phyloP scores from a whole-genome alignment of 257 asterid genomes.

The Nicotiana obtusifolia region DNA sequence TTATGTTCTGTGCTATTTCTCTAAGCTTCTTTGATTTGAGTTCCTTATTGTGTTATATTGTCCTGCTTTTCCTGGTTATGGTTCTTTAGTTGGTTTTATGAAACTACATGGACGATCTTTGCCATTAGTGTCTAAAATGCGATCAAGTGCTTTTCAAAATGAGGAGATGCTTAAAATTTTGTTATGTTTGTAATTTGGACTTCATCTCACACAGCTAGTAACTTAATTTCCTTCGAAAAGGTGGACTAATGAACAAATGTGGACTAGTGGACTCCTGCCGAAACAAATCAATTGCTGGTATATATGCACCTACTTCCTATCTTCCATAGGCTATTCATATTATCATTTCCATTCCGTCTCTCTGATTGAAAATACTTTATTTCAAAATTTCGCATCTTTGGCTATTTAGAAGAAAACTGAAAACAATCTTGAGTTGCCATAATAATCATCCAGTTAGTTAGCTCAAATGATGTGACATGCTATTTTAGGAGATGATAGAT shows the following conservation, averaged over 20 bases:
- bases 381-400: too few relatives aligned
- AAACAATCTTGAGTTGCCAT: neutral
- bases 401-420: neutral
- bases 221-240: neutral
- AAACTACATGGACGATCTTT: neutral
- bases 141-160: neutral
- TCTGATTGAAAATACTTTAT: too few relatives aligned
- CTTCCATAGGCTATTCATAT: neutral
- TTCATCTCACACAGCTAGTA: neutral
- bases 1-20: neutral
- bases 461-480: neutral
- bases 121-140: neutral
- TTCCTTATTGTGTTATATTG: neutral
- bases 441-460: neutral
- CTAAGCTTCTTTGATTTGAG: neutral
- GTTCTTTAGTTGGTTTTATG: neutral
- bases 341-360: neutral
- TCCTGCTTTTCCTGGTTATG: neutral
- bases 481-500: neutral
- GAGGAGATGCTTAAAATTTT: neutral
- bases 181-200: neutral
- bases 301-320: neutral
- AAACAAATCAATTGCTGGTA: neutral
- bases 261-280: neutral
- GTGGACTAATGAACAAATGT: neutral